phyloP scores from a whole-genome alignment of 2,329 filamentous ascomycete genomes.

The Neodidymelliopsis sp. region DNA sequence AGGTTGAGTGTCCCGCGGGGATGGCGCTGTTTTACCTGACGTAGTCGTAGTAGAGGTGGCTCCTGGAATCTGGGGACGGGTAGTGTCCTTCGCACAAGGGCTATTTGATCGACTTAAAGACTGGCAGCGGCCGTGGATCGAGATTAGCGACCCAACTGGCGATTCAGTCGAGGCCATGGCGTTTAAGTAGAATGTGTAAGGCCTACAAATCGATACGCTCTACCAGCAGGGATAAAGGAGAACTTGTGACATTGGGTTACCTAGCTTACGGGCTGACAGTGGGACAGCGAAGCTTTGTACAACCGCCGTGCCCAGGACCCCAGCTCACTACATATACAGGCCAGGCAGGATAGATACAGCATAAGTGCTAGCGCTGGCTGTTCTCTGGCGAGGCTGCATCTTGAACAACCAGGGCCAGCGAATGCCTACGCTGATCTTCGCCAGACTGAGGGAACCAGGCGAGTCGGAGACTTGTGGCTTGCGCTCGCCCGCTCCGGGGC shows the following conservation, averaged over 20 bases:
- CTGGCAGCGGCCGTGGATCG: constrained; percentile 24
- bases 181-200: constrained; percentile 28
- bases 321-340: constrained; percentile 33
- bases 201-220: constrained; percentile 22
- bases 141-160: constrained; percentile 22
- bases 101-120: constrained; percentile 4
- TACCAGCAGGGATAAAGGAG: constrained; percentile 20
- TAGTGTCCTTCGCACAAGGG: not conserved
- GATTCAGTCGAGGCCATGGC: constrained; percentile 30
- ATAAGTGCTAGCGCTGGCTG: constrained; percentile 33
- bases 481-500: constrained; percentile 27
- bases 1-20: constrained; percentile 17
- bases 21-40: constrained; percentile 7
- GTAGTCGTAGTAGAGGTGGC: not conserved
- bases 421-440: constrained; percentile 24
- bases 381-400: constrained; percentile 37
- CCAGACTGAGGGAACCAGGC: constrained; percentile 10
- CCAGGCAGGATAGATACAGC: constrained; percentile 21
- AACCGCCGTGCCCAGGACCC: constrained; percentile 27
- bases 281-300: constrained; percentile 34
- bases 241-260: constrained; percentile 27
- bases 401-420: constrained; percentile 23
- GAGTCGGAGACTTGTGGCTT: constrained; percentile 30
- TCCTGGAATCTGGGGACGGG: not conserved
- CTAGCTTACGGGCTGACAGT: constrained; percentile 31